Evolutionary conservation across 768 basidiomycete genomes (phyloP).

Genomic region (Leccinum uliginosum): DNA sequence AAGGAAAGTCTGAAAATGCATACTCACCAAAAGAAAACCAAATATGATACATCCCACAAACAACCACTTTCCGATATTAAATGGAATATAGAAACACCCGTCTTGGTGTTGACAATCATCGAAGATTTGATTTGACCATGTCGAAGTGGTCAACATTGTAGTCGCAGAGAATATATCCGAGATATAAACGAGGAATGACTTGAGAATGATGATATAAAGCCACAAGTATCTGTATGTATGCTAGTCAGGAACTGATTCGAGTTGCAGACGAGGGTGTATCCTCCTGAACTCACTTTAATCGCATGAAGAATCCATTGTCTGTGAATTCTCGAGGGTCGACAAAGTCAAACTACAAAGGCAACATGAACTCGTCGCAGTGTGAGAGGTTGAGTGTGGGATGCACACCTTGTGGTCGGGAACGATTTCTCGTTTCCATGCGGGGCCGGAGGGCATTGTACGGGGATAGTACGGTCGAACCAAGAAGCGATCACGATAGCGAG

Average conservation of each 20-base stretch:
- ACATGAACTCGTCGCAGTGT: neutral
- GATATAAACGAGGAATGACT: slow-evolving; percentile 93
- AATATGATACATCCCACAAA: slow-evolving; percentile 98
- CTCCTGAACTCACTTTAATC: slow-evolving; percentile 70
- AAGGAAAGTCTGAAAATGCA: neutral
- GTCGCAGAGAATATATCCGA: slow-evolving; percentile 97
- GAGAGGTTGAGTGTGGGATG: neutral
- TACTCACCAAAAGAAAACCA: slow-evolving; percentile 85
- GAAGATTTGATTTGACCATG: slow-evolving; percentile 92
- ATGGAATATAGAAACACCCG: slow-evolving; percentile 83
- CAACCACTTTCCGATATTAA: slow-evolving; percentile 89
- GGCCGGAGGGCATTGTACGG: slow-evolving; percentile 44
- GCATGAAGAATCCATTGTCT: slow-evolving; percentile 81
- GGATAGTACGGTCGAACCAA: slow-evolving; percentile 7
- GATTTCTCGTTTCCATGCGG: slow-evolving; percentile 94
- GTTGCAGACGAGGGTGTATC: neutral
- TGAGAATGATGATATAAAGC: slow-evolving; percentile 90
- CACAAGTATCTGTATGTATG: slow-evolving; percentile 71
- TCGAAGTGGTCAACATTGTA: slow-evolving; percentile 88
- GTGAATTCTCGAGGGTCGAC: slow-evolving; percentile 91
- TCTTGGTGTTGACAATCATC: slow-evolving; percentile 57
- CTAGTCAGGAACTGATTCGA: slow-evolving; percentile 9
- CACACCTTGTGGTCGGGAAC: slow-evolving; percentile 95
- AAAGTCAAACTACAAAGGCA: slow-evolving; percentile 79
- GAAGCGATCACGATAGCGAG: slow-evolving; percentile 21